Conservation (phyloP, 495 filamentous ascomycete genomes). For the Podospora didyma region DNA sequence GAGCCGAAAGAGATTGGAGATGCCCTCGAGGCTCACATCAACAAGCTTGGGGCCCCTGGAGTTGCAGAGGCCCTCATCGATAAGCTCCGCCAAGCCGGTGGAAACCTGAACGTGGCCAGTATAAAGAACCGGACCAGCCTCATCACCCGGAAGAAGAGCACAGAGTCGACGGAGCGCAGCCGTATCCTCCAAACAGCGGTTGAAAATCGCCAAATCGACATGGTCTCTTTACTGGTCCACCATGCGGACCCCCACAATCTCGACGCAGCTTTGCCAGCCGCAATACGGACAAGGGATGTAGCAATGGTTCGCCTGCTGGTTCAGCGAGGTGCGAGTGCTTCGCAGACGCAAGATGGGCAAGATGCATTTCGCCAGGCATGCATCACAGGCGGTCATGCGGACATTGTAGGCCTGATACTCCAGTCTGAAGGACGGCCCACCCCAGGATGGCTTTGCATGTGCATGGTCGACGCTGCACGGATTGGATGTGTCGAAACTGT, state of each 20-base stretch:
- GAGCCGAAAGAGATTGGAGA: constrained; percentile 45
- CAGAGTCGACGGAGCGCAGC: constrained; percentile 40
- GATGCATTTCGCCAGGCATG: constrained; percentile 43
- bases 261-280: constrained; percentile 35
- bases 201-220: constrained; percentile 40
- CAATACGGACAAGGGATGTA: constrained; percentile 34
- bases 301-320: constrained; percentile 37
- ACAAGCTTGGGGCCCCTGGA: constrained; percentile 36
- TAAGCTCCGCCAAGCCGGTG: constrained; percentile 38
- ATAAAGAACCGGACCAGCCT: constrained; percentile 38
- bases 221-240: constrained; percentile 43
- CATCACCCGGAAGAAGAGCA: constrained; percentile 38
- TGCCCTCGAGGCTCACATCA: constrained; percentile 37
- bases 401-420: constrained; percentile 39
- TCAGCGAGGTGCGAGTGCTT: constrained; percentile 34
- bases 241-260: constrained; percentile 38
- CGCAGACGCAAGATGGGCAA: constrained; percentile 35
- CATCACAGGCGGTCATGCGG: constrained; percentile 31
- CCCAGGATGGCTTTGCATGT: constrained; percentile 31
- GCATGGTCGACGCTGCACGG: constrained; percentile 41
- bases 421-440: constrained; percentile 38
- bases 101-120: constrained; percentile 36
- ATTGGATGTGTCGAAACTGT: constrained; percentile 42
- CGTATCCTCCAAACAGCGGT: constrained; percentile 42
- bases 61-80: constrained; percentile 45